Conservation (phyloP, 1,284 basidiomycete genomes). For the Ganoderma leucocontextum region DNA sequence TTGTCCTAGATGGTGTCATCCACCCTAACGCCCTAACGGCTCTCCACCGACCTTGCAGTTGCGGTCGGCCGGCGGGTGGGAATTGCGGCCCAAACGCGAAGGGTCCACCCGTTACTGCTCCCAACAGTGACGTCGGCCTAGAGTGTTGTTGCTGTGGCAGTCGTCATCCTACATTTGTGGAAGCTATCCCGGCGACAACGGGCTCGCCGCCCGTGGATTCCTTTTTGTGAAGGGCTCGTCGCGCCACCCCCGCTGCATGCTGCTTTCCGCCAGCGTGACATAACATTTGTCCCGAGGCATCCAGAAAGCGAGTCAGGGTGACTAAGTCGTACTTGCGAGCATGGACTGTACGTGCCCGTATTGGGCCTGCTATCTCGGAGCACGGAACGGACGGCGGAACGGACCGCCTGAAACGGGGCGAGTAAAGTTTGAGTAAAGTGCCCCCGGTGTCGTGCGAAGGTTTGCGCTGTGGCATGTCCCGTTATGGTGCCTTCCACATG, state of each 20-base stretch:
- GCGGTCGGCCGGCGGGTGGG: not conserved
- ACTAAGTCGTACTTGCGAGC: not conserved
- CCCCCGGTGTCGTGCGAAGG: not conserved
- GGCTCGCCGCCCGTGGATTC: slow-evolving; percentile 3
- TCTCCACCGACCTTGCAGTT: not conserved
- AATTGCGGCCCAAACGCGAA: not conserved
- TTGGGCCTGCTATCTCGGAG: not conserved
- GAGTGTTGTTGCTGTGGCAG: not conserved
- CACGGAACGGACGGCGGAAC: slow-evolving; percentile 6
- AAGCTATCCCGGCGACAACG: not conserved
- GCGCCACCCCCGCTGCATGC: not conserved
- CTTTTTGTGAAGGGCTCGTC: not conserved
- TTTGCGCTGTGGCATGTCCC: not conserved
- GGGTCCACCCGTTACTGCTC: not conserved
- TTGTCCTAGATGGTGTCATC: slow-evolving; percentile 5
- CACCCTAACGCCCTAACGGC: not conserved
- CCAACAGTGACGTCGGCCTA: not conserved
- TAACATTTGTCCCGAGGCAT: not conserved
- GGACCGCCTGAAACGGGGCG: not conserved
- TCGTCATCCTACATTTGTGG: slow-evolving; percentile 1
- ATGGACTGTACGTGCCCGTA: not conserved
- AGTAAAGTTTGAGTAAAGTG: not conserved
- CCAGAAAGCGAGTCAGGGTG: slow-evolving; percentile 5
- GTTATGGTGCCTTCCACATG: not conserved
- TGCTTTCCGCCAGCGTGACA: not conserved